Base-by-base conservation (phyloP, 805 yeast genomes). In the Candida stauntonica region DNA sequence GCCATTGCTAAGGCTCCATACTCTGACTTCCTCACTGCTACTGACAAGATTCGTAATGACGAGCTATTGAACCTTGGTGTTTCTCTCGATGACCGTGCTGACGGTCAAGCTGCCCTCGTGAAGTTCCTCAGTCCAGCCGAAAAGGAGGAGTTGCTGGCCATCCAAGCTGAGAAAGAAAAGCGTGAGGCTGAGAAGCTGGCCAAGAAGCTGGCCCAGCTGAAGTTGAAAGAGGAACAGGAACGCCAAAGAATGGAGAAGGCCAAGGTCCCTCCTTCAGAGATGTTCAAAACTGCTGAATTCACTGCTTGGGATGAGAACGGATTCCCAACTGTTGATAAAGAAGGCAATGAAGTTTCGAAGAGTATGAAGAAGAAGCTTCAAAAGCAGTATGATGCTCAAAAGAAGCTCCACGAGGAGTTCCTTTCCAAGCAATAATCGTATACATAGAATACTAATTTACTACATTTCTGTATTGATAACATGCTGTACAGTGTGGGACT, bases 261-360 rank as follows among this genome's bases (percentile, higher is more conserved):
- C 45, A 79, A 77, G 54, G 48, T 79, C 3, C 58, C 77, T 7
- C 96, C 98, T 2, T 43, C 57, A 28, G 89, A 84, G 18, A 63
- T 93, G 79, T 93, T 89, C 66, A 73, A 70, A 52, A 74, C 75
- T 38, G 62, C 55, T 5, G 74, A 72, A 41, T 93, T 77, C 58
- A 61, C 76, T 8, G 84, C 76, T 55, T 93, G 91, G 85, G 97
- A 93, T 57, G 89, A 73, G 18, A 63, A 72, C 26, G 99, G 99
- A 1, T 41, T 93, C 14, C 99, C 99, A 15, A 70, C 79, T 0
- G 79, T 77, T 55, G 86, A 81, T 47, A 70, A 66, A 24, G 77
- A 75, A 8, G 98, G 98, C 11, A 86, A 79, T 50, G 93, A 84
- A 47, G 72, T 93, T 5, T 73, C 93, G 29, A 93, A 93, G 67